Base-by-base conservation (phyloP, 495 filamentous ascomycete species). In the Umbilicaria muhlenbergii region DNA sequence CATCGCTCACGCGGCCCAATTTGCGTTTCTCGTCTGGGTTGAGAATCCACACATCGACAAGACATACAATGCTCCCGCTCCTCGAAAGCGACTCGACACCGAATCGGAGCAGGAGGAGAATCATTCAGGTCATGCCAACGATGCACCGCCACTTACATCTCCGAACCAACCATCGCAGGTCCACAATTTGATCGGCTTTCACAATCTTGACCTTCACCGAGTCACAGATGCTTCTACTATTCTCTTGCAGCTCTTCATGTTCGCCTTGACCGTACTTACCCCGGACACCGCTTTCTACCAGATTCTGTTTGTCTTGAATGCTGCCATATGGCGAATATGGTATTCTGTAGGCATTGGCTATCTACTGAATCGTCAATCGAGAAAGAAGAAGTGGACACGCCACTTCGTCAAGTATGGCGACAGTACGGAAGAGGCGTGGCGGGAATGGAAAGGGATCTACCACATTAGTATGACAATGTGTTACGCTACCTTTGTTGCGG, bases 21-120 rank as follows among this genome's bases (percentile, higher is more conserved):
- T 98, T 55, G 81, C 77, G 32, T 98, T 98, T 67, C 69, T 98
- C 46, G 73, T 81, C 4, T 61, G 83, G 36, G 81, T 98, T 42
- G 91, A 98, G 61, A 94, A 93, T 57, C 91, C 91, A 12, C 91
- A 98, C 53, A 98, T 98, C 61, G 88, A 98, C 58, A 94, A 92
- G 66, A 95, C 81, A 10, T 98, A 98, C 66, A 94, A 95, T 55
- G 73, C 86, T 19, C 88, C 87, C 19, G 77, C 85, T 28, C 80
- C 83, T 18, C 78, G 85, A 57, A 75, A 74, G 59, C 71, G 70
- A 44, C 57, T 62, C 34, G 57, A 58, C 38, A 53, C 61, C 39
- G 46, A 49, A 46, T 40, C 51, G 39, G 62, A 57, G 48, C 48
- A 66, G 51, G 53, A 58, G 45, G 43, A 51, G 37, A 57, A 63